Base-by-base conservation (phyloP, 2,329 filamentous ascomycete species). In the Bretziella fagacearum region DNA sequence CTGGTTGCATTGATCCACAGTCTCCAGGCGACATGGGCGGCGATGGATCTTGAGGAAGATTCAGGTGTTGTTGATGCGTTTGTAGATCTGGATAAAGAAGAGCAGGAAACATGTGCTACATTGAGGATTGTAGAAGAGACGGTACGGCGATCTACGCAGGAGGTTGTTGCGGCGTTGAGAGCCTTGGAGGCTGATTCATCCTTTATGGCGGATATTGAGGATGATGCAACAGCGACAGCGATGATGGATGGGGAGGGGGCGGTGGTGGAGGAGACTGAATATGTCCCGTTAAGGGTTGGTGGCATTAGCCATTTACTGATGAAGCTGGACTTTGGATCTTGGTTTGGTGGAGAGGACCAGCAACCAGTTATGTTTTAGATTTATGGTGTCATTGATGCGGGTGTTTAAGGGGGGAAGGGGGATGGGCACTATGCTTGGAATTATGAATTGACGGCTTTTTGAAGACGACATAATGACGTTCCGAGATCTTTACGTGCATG, bases 291-390 rank as follows among this genome's bases (percentile, higher is more conserved):
- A 52, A 77, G 81, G 51, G 74, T 84, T 3, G 84, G 84, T 0
- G 83, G 85, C 1, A 76, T 95, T 39, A 85, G 94, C 63, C 70
- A 83, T 50, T 62, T 95, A 58, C 62, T 95, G 58, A 93, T 94
- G 84, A 94, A 94, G 66, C 65, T 95, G 55, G 86, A 94, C 57
- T 76, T 77, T 59, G 73, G 73, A 17, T 70, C 63, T 46, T 77
- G 72, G 73, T 70, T 74, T 52, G 65, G 60, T 4, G 57, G 59
- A 27, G 55, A 56, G 39, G 18, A 37, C 26, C 37, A 47, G 22
- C 32, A 49, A 32, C 33, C 37, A 18, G 18, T 25, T n/a, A 35
- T 30, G 35, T 45, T 29, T 46, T 37, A 33, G 44, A 22, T 6
- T 17, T 26, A 15, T 4, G 26, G 10, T 27, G 22, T 29, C 8